Percentiles rank a stretch among this genome's conserved stretches.
Conservation (phyloP, 108 stramenopile species). For the Epithemia pelagica region DNA sequence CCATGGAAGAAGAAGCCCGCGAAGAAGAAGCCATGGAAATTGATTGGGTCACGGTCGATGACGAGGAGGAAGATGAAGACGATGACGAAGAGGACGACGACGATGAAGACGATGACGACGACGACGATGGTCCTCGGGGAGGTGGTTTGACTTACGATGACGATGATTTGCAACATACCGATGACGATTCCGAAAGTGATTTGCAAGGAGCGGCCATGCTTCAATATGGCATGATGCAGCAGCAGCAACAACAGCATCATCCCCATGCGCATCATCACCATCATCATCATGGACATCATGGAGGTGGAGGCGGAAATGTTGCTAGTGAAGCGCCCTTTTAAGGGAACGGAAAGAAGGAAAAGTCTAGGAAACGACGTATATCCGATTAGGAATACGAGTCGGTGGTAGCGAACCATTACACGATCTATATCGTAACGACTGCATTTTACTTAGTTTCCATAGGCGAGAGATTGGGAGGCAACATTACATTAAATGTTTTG, state of each 20-base stretch:
- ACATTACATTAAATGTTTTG: too few species aligned
- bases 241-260: too few species aligned
- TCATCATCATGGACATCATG: not conserved
- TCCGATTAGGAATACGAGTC: too few species aligned
- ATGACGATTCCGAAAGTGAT: not conserved
- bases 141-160: not conserved
- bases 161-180: not conserved
- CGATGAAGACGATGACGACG: not conserved
- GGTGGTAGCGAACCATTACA: too few species aligned
- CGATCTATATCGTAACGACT: too few species aligned
- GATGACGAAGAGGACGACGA: slow-evolving; percentile 1
- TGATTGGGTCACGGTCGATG: slow-evolving; percentile 83
- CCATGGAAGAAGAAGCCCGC: slow-evolving; percentile 90
- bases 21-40: slow-evolving; percentile 88
- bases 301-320: not conserved
- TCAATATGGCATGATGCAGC: too few species aligned
- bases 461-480: too few species aligned
- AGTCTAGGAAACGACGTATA: not conserved
- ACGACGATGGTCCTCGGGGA: not conserved
- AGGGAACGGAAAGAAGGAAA: not conserved
- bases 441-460: too few species aligned
- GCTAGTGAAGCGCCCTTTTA: slow-evolving; percentile 28
- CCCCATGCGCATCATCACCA: not conserved
- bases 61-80: slow-evolving; percentile 54
- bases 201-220: not conserved